phyloP scores from a whole-genome alignment of 495 filamentous ascomycete genomes.

The Daldinia concentrica region DNA sequence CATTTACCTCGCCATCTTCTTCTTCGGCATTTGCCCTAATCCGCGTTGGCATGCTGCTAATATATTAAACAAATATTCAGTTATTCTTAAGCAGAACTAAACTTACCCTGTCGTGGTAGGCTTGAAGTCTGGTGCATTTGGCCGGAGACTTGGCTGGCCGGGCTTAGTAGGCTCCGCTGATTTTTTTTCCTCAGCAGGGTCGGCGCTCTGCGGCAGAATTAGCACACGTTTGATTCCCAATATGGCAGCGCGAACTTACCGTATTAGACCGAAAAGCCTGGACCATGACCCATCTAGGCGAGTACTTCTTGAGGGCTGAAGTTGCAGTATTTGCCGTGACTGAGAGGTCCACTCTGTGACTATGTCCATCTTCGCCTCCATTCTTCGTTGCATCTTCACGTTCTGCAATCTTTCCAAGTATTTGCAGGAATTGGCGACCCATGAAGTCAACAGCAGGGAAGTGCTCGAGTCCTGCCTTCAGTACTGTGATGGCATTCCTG shows the following conservation, averaged over 20 bases:
- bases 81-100: conserved; percentile 24
- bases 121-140: conserved; percentile 60
- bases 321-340: conserved; percentile 86
- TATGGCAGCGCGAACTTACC: conserved; percentile 54
- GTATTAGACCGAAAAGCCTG: conserved; percentile 73
- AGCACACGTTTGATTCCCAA: conserved; percentile 28
- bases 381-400: conserved; percentile 69
- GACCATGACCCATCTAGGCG: conserved; percentile 85
- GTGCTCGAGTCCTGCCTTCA: conserved; percentile 78
- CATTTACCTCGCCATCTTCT: conserved; percentile 83
- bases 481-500: conserved; percentile 90
- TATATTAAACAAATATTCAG: conserved; percentile 33
- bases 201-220: conserved; percentile 49
- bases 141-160: conserved; percentile 43
- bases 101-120: conserved; percentile 46
- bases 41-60: conserved; percentile 48
- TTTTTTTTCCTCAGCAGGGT: conserved; percentile 50
- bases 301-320: conserved; percentile 80
- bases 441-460: conserved; percentile 93
- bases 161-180: conserved; percentile 35
- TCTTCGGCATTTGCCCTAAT: conserved; percentile 63
- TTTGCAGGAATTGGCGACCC: conserved; percentile 73
- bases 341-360: conserved; percentile 82
- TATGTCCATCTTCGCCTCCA: conserved; percentile 71
- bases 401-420: conserved; percentile 75